phyloP scores from a whole-genome alignment of 768 basidiomycete genomes.

The Hericium rajendrae region DNA sequence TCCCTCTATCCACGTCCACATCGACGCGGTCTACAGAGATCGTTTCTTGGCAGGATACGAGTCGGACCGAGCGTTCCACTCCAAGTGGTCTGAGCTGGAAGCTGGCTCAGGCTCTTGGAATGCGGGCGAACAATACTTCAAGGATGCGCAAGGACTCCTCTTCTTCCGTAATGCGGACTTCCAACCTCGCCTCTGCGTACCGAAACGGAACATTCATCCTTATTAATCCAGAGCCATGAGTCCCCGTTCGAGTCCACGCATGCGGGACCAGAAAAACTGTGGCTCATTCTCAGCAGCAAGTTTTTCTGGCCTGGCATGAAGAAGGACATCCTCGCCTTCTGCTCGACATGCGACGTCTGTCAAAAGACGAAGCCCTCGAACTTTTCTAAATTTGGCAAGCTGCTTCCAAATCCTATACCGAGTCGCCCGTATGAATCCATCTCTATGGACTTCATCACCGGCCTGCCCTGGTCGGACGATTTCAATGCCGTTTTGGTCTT shows the following conservation, averaged over 20 bases:
- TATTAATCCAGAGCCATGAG: slow-evolving; percentile 6
- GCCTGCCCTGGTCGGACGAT: slow-evolving; percentile 5
- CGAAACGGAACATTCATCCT: not conserved
- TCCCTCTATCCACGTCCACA: no score
- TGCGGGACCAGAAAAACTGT: not conserved
- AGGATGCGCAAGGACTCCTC: slow-evolving; percentile 9
- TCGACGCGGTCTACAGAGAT: no score
- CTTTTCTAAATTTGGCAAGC: slow-evolving; percentile 1
- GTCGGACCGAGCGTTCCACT: no score
- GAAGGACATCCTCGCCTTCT: slow-evolving; percentile 1
- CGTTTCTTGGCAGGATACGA: no score
- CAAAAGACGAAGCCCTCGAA: slow-evolving; percentile 7
- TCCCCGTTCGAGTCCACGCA: slow-evolving; percentile 3
- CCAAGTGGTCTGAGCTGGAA: no score
- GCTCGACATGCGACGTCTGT: slow-evolving; percentile 8
- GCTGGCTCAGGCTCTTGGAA: not conserved
- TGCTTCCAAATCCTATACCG: slow-evolving; percentile 9
- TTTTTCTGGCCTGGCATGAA: slow-evolving; percentile 5
- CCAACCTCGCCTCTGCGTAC: slow-evolving; percentile 10
- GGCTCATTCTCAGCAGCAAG: not conserved
- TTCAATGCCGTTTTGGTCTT: slow-evolving; percentile 11
- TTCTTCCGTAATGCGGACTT: slow-evolving; percentile 14
- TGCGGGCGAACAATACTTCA: slow-evolving; percentile 6
- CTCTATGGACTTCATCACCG: slow-evolving; percentile 4
- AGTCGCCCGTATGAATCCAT: slow-evolving; percentile 6